Base-by-base conservation (phyloP, 2,329 filamentous ascomycete genomes). In the Penicillium sumatraense region DNA sequence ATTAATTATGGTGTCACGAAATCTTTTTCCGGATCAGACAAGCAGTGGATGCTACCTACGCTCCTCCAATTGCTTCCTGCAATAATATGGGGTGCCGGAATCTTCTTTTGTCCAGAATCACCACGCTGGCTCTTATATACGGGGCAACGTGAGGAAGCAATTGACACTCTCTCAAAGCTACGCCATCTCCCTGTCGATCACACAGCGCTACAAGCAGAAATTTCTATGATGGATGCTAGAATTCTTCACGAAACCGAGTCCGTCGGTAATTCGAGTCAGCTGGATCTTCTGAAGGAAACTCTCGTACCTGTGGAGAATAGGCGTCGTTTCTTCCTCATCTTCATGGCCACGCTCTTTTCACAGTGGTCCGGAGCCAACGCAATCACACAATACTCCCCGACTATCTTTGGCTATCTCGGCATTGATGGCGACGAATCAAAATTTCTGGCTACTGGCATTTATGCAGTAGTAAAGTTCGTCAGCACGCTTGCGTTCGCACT, bases 341-440 rank as follows among this genome's bases (percentile, higher is more conserved):
- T 77, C 4, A 55, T 77, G 18, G 72, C 72, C 0, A 78, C 75
- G 20, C 67, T 69, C 0, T 67, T 80, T 29, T 71, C 78, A 0
- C 75, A 82, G 59, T 70, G 80, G 42, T 77, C 76, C 0, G 76
- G 78, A 5, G 77, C 76, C 16, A 77, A 78, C 61, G 69, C 72
- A 1, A 74, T 82, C 44, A 78, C 77, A 0, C 65, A 73, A 11
- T 78, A 82, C 57, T 64, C 80, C 5, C 69, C 80, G 0, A 72
- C 77, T 1, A 75, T 81, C 33, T 41, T 41, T 16, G 38, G 38
- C 20, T 41, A 41, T 20, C 21, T 41, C 5, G 38, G 38, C 7
- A 41, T 41, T 21, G 14, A 41, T 5, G 67, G 66, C 1, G 71
- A 69, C 0, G 64, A 64, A 0, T 61, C 67, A 0, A 71, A 61